A percentile compares a stretch with the other conserved stretches of the same genome.
Evolutionary conservation across 2,329 filamentous ascomycete genomes (phyloP).

Genomic region (Aspergillus tanneri): DNA sequence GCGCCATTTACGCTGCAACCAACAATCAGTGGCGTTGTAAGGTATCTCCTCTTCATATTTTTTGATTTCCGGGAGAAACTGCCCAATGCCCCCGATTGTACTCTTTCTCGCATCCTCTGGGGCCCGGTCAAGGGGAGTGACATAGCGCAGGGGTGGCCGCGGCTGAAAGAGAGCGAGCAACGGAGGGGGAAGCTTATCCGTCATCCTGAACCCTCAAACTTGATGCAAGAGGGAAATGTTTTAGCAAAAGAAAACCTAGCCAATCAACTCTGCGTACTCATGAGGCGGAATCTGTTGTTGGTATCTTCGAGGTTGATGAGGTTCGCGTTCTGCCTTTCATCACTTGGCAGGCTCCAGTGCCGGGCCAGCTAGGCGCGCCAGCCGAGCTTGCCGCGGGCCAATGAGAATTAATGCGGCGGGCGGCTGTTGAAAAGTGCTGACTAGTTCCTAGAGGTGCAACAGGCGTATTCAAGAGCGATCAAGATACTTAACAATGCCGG

Average conservation of each 20-base stretch:
- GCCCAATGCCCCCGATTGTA: constrained; percentile 69
- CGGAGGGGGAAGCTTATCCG: constrained; percentile 91
- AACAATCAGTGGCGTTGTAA: constrained; percentile 84
- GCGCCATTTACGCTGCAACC: constrained; percentile 83
- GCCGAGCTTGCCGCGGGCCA: constrained; percentile 27
- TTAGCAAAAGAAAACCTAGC: constrained; percentile 17
- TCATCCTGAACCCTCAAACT: constrained; percentile 61
- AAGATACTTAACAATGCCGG: constrained; percentile 39
- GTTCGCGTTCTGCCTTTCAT: constrained; percentile 21
- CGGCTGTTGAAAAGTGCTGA: constrained; percentile 30
- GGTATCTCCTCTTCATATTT: constrained; percentile 75
- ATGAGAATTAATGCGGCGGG: constrained; percentile 21
- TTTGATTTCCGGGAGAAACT: constrained; percentile 70
- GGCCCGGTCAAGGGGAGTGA: constrained; percentile 77
- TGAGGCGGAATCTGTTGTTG: no score
- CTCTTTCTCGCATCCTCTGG: constrained; percentile 78
- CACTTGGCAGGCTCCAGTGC: constrained; percentile 6
- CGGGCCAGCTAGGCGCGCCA: constrained; percentile 23
- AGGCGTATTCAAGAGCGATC: constrained; percentile 5
- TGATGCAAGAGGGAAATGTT: constrained; percentile 17
- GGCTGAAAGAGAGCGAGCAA: constrained; percentile 92
- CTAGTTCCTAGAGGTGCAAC: constrained; percentile 5
- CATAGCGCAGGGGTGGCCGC: constrained; percentile 85
- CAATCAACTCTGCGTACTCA: constrained; percentile 7
- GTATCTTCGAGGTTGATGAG: constrained; percentile 20